Base-by-base conservation (phyloP, 1,139 yeast genomes). In the Debaryomycetaceae sp. region DNA sequence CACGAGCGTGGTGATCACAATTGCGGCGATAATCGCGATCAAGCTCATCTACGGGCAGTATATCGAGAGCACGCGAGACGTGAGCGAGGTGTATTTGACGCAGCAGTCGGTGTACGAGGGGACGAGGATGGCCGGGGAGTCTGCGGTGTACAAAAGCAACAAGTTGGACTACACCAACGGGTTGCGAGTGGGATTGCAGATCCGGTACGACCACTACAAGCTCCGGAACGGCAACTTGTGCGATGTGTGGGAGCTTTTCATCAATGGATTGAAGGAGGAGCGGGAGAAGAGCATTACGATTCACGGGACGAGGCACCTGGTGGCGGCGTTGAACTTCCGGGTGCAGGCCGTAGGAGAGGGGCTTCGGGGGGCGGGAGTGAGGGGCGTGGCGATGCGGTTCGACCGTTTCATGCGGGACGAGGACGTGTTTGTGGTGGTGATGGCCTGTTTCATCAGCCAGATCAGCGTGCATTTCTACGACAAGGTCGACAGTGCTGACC, bases 201-300 rank as follows among this genome's bases (percentile, higher is more conserved):
- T 86, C 23, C 71, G 87, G 44, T 72, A 73, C 47, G 72, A 77
- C 42, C 82, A 78, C 34, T 85, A 83, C 61, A 81, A 79, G 54
- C 55, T 84, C 20, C 69, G 93, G 51, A 83, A 83, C 56, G 93
- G 93, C 6, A 83, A 81, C 51, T 62, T 84, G 45, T 75, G 80
- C 54, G 95, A 84, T 62, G 61, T 84, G 4, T 85, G 91, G 90
- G 67, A 64, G 44, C 45, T 73, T 11, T 63, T 67, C 20, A 52
- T 72, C 47, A 52, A 55, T 11, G 48, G 50, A 17, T 42, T 49
- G 24, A 57, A 54, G 31, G 46, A 40, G 34, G 47, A 56, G 36
- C 48, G 51, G 1, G 40, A 47, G 1, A 54, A 57, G 34, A 34
- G 48, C 3, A 44, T 58, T 5, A 14, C 29, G 7, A 50, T 71